These are phyloP conservation scores for Pochonia chlamydosporia DNA, from an alignment of 2,329 filamentous ascomycete species.

Conservation along the genomic window DNA sequence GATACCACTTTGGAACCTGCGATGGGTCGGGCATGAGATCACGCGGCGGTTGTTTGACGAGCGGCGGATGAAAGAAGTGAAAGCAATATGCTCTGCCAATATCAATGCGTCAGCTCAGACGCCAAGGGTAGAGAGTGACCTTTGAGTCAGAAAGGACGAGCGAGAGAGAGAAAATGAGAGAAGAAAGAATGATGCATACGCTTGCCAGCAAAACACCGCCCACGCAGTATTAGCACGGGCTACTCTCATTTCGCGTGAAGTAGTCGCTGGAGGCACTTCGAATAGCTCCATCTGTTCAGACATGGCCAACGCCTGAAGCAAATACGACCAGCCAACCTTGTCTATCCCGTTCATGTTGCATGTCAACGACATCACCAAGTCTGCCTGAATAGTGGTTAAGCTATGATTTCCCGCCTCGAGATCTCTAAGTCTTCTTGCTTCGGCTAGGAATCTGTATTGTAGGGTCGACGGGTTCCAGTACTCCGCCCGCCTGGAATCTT, in stretches of 20 bases:
- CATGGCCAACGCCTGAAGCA: slow-evolving; percentile 21
- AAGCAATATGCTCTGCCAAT: no score
- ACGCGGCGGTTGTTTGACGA: slow-evolving; percentile 18
- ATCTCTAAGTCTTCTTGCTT: slow-evolving; percentile 29
- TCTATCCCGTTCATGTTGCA: slow-evolving; percentile 25
- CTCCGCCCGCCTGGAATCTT: slow-evolving; percentile 20
- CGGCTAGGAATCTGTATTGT: slow-evolving; percentile 28
- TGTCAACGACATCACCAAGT: slow-evolving; percentile 21
- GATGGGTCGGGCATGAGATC: slow-evolving; percentile 18
- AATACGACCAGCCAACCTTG: slow-evolving; percentile 25
- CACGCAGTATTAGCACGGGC: slow-evolving; percentile 25
- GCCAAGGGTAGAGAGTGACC: no score
- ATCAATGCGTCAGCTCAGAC: no score
- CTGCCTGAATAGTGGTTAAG: slow-evolving; percentile 28
- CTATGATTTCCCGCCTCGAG: slow-evolving; percentile 17
- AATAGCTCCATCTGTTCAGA: slow-evolving; percentile 24
- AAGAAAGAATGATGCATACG: slow-evolving; percentile 16
- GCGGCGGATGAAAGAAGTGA: no score
- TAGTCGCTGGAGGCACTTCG: background rate
- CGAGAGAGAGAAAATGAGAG: no score
- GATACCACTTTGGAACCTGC: slow-evolving; percentile 19
- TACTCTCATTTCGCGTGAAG: slow-evolving; percentile 5
- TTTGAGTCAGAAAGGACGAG: no score
- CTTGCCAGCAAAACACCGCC: slow-evolving; percentile 26
- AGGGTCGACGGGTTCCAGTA: slow-evolving; percentile 29